Evolutionary conservation across 2,329 filamentous ascomycete genomes (phyloP).

Genomic region (Diaporthe sp.): DNA sequence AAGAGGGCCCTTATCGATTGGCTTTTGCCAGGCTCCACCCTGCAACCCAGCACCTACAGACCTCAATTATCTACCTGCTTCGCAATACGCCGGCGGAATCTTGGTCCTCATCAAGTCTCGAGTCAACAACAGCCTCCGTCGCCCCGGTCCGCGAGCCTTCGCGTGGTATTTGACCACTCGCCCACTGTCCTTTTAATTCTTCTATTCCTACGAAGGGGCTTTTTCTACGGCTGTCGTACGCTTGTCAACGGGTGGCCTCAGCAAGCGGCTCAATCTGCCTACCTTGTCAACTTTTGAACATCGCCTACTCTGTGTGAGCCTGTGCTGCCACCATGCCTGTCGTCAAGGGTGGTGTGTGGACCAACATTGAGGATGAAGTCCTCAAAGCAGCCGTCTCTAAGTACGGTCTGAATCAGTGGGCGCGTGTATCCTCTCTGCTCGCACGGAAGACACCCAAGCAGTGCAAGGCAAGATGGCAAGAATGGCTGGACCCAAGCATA

Average conservation of each 20-base stretch:
- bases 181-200: not conserved
- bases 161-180: not conserved
- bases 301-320: not conserved
- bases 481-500: constrained; percentile 98
- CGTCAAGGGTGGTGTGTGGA: constrained; percentile 81
- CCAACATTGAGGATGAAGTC: constrained; percentile 90
- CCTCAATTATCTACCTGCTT: constrained; percentile 1
- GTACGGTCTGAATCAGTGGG: constrained; percentile 97
- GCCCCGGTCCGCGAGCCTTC: not conserved
- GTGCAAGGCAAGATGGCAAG: constrained; percentile 98
- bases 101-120: not conserved
- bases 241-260: not conserved
- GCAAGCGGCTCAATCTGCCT: not conserved
- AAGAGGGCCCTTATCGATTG: constrained; percentile 25
- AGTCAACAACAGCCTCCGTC: not conserved
- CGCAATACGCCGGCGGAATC: not conserved
- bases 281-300: not conserved
- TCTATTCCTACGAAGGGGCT: not conserved
- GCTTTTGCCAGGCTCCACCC: constrained; percentile 2
- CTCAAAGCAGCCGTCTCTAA: constrained; percentile 96
- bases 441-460: constrained; percentile 98
- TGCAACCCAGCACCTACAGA: constrained; percentile 4
- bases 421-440: constrained; percentile 94
- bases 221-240: not conserved
- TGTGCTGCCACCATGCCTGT: constrained; percentile 67